Evolutionary conservation across 2,329 filamentous ascomycete species (phyloP), one percentile per base, ranked within the genome.

Genomic region (Ophiostoma montium): DNA sequence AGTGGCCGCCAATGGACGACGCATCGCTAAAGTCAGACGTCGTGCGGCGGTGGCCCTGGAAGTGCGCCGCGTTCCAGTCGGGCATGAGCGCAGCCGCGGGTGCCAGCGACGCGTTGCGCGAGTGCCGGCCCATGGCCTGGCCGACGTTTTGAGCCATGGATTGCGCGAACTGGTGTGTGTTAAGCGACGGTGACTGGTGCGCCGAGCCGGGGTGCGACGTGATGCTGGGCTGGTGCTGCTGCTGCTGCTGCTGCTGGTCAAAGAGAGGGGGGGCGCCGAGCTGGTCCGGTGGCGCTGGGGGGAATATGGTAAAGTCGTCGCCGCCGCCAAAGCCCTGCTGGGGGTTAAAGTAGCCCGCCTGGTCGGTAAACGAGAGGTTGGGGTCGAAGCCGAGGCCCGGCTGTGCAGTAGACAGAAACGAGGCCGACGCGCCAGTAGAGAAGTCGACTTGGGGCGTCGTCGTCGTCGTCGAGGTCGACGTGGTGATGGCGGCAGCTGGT

Each of bases 1-100:
- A 95, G 30, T 59, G 58, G 21, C 82, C 84, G 19, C 85, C 81
- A 15, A 82, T 85, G 16, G 87, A 94, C 5, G 82, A 95, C 6
- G 95, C 82, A 57, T 95, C 90, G 3, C 88, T 95, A 59, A 83
- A 87, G 57, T 95, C 90, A n/a, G 89, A 95, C 1, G 86, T 85
- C 35, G 78, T 81, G 59, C 89, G 79, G 57, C 88, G 77, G 62
- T 95, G 90, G n/a, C 77, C 72, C 56, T 86, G 82, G 60, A 94
- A 95, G 52, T 77, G 73, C 13, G 69, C 65, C 2, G 53, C 56
- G 13, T 57, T 70, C 75, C 75, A 79, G 52, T 78, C 74, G 55
- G 76, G 63, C n/a, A 78, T 62, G 2, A 78, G 62, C 2, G 76
- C 75, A 6, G 74, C 71, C 58, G 76, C 73, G 2, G 75, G 75